Evolutionary conservation across 2,329 filamentous ascomycete genomes (phyloP).

Genomic region (Cryphonectria parasitica): DNA sequence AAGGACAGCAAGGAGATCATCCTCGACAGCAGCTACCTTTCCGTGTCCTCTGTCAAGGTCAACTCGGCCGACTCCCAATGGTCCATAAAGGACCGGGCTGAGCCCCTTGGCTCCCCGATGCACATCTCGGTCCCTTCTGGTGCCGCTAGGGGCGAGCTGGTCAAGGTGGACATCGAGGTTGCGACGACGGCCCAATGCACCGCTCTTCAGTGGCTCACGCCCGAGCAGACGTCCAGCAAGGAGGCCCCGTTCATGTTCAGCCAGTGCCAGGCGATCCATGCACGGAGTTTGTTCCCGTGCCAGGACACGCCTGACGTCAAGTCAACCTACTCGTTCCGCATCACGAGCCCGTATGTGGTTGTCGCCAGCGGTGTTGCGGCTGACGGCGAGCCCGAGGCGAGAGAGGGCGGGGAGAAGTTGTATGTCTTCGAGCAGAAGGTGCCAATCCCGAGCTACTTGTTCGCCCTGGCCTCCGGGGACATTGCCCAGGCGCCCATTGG

Average conservation of each 20-base stretch:
- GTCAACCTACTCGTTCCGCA: constrained; percentile 88
- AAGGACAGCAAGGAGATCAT: constrained; percentile 75
- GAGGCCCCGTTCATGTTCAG: constrained; percentile 98
- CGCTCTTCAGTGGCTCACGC: constrained; percentile 92
- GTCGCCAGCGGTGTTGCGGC: constrained; percentile 80
- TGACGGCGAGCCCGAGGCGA: constrained; percentile 48
- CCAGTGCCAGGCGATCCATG: constrained; percentile 96
- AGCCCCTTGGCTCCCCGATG: constrained; percentile 76
- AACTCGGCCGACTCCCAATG: constrained; percentile 66
- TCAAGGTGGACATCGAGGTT: constrained; percentile 67
- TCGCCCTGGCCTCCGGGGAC: constrained; percentile 88
- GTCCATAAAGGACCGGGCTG: constrained; percentile 69
- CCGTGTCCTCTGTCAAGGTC: constrained; percentile 72
- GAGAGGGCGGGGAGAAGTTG: constrained; percentile 61
- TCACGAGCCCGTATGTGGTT: constrained; percentile 86
- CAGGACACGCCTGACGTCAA: constrained; percentile 98
- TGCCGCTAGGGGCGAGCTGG: constrained; percentile 54
- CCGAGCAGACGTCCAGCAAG: constrained; percentile 91
- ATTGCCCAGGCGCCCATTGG: constrained; percentile 86
- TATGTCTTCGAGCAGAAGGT: constrained; percentile 90
- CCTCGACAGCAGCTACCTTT: constrained; percentile 84
- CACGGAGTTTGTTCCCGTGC: constrained; percentile 90
- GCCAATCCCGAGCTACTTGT: constrained; percentile 92
- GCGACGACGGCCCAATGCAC: constrained; percentile 88
- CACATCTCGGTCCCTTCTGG: constrained; percentile 64